Conservation (phyloP, 306 rosid species). For the Nissolia schottii region DNA sequence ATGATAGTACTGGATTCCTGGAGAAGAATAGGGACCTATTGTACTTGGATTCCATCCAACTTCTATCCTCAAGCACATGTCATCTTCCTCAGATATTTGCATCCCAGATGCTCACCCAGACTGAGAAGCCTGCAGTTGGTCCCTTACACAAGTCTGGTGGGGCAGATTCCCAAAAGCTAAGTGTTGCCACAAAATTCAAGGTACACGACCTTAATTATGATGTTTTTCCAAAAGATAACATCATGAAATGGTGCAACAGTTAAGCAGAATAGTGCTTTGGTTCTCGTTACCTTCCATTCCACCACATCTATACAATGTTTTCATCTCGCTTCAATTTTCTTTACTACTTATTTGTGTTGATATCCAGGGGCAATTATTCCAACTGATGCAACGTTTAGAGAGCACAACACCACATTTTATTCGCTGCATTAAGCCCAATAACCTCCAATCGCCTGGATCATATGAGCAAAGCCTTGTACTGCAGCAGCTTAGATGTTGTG, state of each 20-base stretch:
- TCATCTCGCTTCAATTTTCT: conserved; percentile 15
- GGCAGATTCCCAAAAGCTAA: conserved; percentile 95
- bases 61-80: conserved; percentile 85
- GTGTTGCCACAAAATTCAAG: conserved; percentile 98
- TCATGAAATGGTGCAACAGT: background rate
- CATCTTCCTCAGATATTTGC: conserved; percentile 91
- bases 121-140: conserved; percentile 85
- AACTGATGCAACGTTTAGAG: conserved; percentile 91
- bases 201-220: conserved; percentile 30
- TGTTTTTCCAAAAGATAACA: background rate
- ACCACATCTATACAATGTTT: too few species aligned
- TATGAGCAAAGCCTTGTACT: conserved; percentile 96
- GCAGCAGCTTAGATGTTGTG: conserved; percentile 97
- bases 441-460: conserved; percentile 84
- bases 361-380: conserved; percentile 84
- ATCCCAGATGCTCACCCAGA: conserved; percentile 71
- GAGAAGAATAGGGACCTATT: conserved; percentile 96
- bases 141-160: conserved; percentile 84
- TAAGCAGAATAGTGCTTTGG: background rate
- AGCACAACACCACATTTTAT: conserved; percentile 97
- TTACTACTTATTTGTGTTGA: conserved; percentile 24
- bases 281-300: background rate
- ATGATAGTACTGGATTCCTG: conserved; percentile 92
- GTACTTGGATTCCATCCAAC: conserved; percentile 91
- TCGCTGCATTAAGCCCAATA: conserved; percentile 98